A percentile compares a stretch with the other conserved stretches of the same genome.
Conservation (phyloP, 345 rosid genomes). For the Eucalyptus melliodora region DNA sequence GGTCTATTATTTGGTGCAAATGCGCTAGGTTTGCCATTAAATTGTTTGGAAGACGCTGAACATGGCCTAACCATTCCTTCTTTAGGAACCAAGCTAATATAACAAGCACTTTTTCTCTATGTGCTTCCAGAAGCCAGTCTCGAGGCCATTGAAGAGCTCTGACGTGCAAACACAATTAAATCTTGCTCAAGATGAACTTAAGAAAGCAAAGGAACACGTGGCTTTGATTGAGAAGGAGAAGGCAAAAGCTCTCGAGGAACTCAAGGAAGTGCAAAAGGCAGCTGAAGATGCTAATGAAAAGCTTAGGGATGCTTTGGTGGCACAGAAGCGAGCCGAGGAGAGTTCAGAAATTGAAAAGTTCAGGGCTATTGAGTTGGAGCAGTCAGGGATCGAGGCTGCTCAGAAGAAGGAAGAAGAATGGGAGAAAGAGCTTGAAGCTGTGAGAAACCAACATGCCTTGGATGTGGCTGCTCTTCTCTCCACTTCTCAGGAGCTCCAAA, state of each 20-base stretch:
- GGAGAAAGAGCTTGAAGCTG: slow-evolving; percentile 62
- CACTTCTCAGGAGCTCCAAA: slow-evolving; percentile 63
- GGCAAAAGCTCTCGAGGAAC: slow-evolving; percentile 51
- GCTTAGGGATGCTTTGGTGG: slow-evolving; percentile 74
- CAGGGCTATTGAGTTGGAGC: slow-evolving; percentile 83
- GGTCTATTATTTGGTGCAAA: neutral
- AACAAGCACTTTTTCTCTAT: neutral
- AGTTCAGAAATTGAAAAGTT: slow-evolving; percentile 82
- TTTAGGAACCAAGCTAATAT: neutral
- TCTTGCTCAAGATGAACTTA: slow-evolving; percentile 73
- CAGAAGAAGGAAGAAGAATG: slow-evolving; percentile 79
- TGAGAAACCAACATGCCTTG: slow-evolving; percentile 72
- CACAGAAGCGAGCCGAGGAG: slow-evolving; percentile 79
- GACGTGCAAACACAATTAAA: slow-evolving; percentile 59
- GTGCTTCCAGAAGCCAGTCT: slow-evolving; percentile 45
- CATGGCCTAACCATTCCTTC: neutral
- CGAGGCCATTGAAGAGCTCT: slow-evolving; percentile 39
- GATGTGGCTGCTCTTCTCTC: slow-evolving; percentile 74
- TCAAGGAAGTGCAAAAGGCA: slow-evolving; percentile 56
- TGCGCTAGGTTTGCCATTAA: neutral
- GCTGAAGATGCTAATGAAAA: slow-evolving; percentile 65
- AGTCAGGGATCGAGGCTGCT: slow-evolving; percentile 79
- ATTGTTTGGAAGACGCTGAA: neutral
- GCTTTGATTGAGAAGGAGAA: slow-evolving; percentile 67
- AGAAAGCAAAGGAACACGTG: slow-evolving; percentile 74